These are phyloP conservation scores for Xeromyces bisporus DNA, from an alignment of 495 filamentous ascomycete species.

Conservation along the genomic window DNA sequence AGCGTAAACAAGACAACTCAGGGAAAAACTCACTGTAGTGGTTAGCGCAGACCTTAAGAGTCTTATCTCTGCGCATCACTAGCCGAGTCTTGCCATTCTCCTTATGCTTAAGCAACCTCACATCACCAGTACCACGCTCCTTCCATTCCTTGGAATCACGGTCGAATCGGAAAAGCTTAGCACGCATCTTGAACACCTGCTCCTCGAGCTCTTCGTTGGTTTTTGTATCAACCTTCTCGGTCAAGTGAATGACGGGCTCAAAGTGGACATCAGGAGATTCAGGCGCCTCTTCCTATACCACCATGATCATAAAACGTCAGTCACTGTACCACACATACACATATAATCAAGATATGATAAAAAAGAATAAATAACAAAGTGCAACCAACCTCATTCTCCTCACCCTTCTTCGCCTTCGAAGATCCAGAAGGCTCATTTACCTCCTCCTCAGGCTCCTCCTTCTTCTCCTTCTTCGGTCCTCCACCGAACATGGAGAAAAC, in stretches of 20 bases:
- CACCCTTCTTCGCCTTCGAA: constrained; percentile 63
- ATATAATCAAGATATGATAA: constrained; percentile 1
- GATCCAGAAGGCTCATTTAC: constrained; percentile 69
- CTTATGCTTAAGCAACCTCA: constrained; percentile 91
- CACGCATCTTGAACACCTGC: constrained; percentile 96
- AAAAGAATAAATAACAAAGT: constrained; percentile 4
- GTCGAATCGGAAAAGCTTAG: constrained; percentile 98
- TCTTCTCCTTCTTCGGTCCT: constrained; percentile 64
- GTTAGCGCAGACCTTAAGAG: constrained; percentile 99
- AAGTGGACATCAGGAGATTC: constrained; percentile 90
- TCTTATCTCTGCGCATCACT: constrained; percentile 98
- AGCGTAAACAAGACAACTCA: background rate
- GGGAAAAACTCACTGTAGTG: constrained; percentile 76
- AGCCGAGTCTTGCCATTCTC: constrained; percentile 95
- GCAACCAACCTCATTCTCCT: constrained; percentile 27
- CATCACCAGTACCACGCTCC: constrained; percentile 94
- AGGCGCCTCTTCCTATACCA: constrained; percentile 42
- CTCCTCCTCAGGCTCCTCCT: constrained; percentile 63
- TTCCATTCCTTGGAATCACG: constrained; percentile 88
- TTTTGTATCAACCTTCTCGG: constrained; percentile 90
- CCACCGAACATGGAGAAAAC: constrained; percentile 98
- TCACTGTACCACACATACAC: constrained; percentile 3
- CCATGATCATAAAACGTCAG: too few species aligned
- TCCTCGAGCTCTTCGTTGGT: constrained; percentile 98
- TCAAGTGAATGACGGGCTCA: constrained; percentile 86